Evolutionary conservation across 495 filamentous ascomycete species (phyloP), one percentile per base, ranked within the genome.

Genomic region (Aspergillus wentii): DNA sequence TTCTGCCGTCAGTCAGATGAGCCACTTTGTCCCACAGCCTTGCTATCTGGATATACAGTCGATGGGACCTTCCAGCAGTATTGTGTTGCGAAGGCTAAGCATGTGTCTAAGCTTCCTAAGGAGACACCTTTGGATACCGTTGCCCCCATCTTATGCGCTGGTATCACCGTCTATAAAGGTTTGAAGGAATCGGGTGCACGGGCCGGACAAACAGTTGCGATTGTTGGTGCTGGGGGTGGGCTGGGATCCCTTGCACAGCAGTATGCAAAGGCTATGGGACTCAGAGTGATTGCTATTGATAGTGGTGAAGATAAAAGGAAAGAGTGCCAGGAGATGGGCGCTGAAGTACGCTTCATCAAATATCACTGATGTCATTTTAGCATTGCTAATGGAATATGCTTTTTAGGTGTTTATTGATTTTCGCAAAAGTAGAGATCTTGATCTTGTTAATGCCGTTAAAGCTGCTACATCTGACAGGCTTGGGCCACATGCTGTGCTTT

Each of bases 161-260:
- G 86, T 55, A 78, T 91, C 55, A 91, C 87, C 20, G 85, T 89
- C 43, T 94, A 89, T 69, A 91, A 89, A 62, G 87, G 83, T 17
- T 59, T 94, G 30, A 90, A 91, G 62, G 85, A 91, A 57, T 85
- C 82, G 3, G 77, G 75, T 16, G 81, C 69, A 0, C 58, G 73
- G 5, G 74, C 85, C 0, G 86, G 86, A 18, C 74, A 91, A 54
- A 78, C 68, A n/a, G 78, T 94, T n/a, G 87, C 85, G 39, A 82
- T 94, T 47, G 86, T 89, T 33, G 87, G 87, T 48, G 87, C 86
- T 10, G 88, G 85, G n/a, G 87, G 87, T 54, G 87, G 87, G n/a
- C 70, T 92, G 8, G 87, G 87, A 17, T 79, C 75, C 39, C 71
- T 94, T 38, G 87, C 87, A 16, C 68, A 81, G 46, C 87, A 94